Evolutionary conservation across 805 yeast genomes (phyloP).

Genomic region (Vanderwaltozyma polyspora): DNA sequence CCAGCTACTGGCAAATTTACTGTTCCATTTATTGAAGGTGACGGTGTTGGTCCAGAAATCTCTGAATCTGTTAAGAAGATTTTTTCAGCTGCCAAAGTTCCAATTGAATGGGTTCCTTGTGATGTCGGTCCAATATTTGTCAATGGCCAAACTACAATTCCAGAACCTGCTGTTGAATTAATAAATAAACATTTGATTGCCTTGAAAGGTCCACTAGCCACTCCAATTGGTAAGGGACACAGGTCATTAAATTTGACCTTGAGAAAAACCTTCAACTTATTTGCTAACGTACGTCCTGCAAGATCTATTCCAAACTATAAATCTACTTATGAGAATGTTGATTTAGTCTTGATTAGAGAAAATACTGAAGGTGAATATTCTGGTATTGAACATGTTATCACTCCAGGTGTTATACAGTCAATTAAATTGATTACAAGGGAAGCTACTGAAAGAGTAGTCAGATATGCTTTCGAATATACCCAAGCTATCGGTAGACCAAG

Average conservation of each 20-base stretch:
- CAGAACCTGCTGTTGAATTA: constrained; percentile 82
- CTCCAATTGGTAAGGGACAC: constrained; percentile 98
- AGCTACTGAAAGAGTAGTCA: constrained; percentile 92
- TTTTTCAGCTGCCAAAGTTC: constrained; percentile 88
- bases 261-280: constrained; percentile 91
- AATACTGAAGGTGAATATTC: constrained; percentile 99
- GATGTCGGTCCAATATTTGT: constrained; percentile 90
- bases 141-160: constrained; percentile 88
- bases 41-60: constrained; percentile 95
- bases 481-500: constrained; percentile 76
- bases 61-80: constrained; percentile 88
- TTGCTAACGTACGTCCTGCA: constrained; percentile 97
- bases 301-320: constrained; percentile 86
- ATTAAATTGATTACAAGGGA: constrained; percentile 93
- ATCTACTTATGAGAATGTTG: constrained; percentile 72
- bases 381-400: constrained; percentile 96
- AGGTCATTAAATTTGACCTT: constrained; percentile 92
- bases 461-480: constrained; percentile 96
- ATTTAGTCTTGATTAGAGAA: constrained; percentile 93
- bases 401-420: constrained; percentile 97
- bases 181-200: constrained; percentile 91
- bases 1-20: constrained; percentile 71
- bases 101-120: constrained; percentile 93
- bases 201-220: constrained; percentile 94
- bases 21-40: constrained; percentile 96